These are phyloP conservation scores for Xeromyces bisporus DNA, from an alignment of 495 filamentous ascomycete genomes.

Conservation along the genomic window DNA sequence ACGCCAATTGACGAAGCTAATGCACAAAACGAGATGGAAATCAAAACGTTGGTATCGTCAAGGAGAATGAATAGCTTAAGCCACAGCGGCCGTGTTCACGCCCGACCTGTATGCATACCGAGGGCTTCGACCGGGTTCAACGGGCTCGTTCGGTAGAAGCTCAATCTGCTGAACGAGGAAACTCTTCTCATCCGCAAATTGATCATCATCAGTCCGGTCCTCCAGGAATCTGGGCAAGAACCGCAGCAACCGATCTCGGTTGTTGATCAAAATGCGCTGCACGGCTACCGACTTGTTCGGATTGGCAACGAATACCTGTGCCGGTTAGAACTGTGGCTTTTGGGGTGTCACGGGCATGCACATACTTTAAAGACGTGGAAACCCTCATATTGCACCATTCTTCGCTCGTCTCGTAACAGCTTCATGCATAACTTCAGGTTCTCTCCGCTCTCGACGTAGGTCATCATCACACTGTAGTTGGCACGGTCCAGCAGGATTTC, in stretches of 20 bases:
- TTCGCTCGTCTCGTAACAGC: conserved; percentile 76
- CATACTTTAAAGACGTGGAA: conserved; percentile 96
- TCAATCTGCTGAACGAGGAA: conserved; percentile 91
- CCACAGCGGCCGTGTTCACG: conserved; percentile 19
- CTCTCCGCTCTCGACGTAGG: conserved; percentile 86
- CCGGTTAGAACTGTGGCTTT: conserved; percentile 9
- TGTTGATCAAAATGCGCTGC: conserved; percentile 88
- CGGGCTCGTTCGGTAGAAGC: conserved; percentile 51
- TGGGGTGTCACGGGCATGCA: neutral
- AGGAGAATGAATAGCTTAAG: neutral
- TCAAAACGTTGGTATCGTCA: neutral
- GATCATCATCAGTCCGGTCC: conserved; percentile 91
- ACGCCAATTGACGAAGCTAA: no score
- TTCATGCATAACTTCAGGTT: conserved; percentile 98
- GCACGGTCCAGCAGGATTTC: conserved; percentile 88
- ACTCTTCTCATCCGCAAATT: conserved; percentile 95
- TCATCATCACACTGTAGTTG: conserved; percentile 96
- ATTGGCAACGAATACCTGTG: conserved; percentile 89
- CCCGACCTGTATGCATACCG: conserved; percentile 18
- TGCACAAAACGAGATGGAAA: neutral
- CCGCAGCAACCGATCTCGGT: conserved; percentile 71
- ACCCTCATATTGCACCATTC: conserved; percentile 98
- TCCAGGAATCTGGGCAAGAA: conserved; percentile 87
- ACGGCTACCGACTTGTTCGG: conserved; percentile 88
- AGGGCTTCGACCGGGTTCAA: conserved; percentile 26